Evolutionary conservation across 257 asterid genomes (phyloP), one percentile per base, ranked within the genome.

Genomic region (Rehmannia glutinosa): DNA sequence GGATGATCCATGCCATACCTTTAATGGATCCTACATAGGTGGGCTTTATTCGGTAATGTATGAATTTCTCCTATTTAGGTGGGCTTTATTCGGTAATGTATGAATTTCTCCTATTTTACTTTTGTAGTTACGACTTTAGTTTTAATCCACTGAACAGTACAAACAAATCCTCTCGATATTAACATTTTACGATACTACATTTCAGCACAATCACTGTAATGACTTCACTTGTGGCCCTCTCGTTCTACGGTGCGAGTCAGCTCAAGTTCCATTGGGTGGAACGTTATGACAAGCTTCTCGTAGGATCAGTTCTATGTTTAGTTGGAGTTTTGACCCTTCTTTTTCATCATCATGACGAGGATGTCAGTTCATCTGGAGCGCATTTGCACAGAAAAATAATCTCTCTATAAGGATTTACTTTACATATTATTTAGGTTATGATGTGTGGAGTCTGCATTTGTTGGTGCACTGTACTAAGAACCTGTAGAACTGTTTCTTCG

Each of bases 191-290:
- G 16, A 13, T 56, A 8, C 65, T 38, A 21, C 1, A 11, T 68
- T 78, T 84, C 93, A 91, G 97, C 86, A 94, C 97, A 27, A 84
- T 94, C 64, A 81, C 87, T 39, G 99, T 91, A 28, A 94, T 94
- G 99, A 94, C 91, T 7, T 94, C 99, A 0, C 81, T 94, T 39
- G 97, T 94, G 77, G 99, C 99, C 3, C 92, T 91, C 68, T 94
- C 97, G 17, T 91, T 87, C 80, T 94, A 94, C 38, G 99, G 99
- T 66, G 96, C 99, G 39, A 94, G 97, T 75, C 97, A 91, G 86
- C 90, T 94, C 55, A 94, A 94, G 90, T 94, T 94, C 76, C 97
- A 91, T 69, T 93, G 96, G 97, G 96, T 88, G 68, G 97, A 93
- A 74, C 96, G 91, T 45, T 88, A 94, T 1, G 99, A 94, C 85